Evolutionary conservation across 352 stramenopile species (phyloP), one percentile per base, ranked within the genome.

Genomic region (Phytopythium helicoides): DNA sequence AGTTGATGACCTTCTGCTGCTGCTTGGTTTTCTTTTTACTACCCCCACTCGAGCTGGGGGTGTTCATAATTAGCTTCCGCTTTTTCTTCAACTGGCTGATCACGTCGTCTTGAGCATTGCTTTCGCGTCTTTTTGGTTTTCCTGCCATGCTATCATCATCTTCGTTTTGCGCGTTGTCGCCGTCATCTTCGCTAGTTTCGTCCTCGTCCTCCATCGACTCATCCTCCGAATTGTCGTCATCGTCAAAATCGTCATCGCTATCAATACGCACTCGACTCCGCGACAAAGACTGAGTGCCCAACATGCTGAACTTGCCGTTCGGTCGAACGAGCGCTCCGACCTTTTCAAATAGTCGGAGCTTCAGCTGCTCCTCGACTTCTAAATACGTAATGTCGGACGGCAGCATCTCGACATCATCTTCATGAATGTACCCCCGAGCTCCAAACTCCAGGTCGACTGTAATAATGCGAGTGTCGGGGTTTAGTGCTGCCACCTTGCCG

Each of bases 341-440:
- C 42, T 80, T 83, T n/a, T 90, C 75, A 42, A 90, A 90, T 12
- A 87, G 82, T 18, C 59, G 67, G 42, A 71, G 58, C 47, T 87
- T 87, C 22, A 90, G 58, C 41, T 78, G 54, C 41, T 75, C 61
- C 56, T 90, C 80, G 0, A 54, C 62, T 23, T 87, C 68, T 16
- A 66, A 31, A 54, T 87, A 90, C 47, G 62, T 75, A 11, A 69
- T 67, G 35, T 85, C 74, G 0, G 66, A 69, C 18, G 71, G 63
- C 36, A 90, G 47, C 25, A 90, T 68, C 36, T 83, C 68, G 14
- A 85, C 68, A 14, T 70, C 50, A 6, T 86, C 73, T 66, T 87
- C 80, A 10, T 85, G 75, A 31, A 90, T 62, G 23, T 76, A 83
- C 28, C 65, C 80, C 19, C 55, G 41, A 3, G 44, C 75, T 33